Conservation (phyloP, 2,329 filamentous ascomycete genomes). For the Xenoacremonium recifei region DNA sequence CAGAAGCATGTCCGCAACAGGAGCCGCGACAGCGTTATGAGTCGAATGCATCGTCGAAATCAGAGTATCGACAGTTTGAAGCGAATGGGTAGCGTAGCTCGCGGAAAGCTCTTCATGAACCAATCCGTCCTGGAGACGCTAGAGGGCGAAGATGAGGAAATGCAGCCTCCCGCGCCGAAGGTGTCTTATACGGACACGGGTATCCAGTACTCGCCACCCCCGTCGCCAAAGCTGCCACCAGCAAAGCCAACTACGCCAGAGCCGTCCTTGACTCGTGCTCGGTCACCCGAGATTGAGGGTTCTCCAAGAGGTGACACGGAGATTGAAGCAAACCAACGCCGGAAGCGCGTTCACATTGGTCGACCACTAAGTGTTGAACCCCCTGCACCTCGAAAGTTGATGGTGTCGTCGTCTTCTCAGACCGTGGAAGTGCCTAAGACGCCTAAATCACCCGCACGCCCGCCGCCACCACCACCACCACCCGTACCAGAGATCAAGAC, state of each 20-base stretch:
- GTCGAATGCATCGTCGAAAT: slow-evolving; percentile 51
- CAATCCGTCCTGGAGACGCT: slow-evolving; percentile 54
- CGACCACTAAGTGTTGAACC: slow-evolving; percentile 51
- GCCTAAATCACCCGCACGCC: slow-evolving; percentile 51
- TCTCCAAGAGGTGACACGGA: slow-evolving; percentile 50
- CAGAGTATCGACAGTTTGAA: slow-evolving; percentile 58
- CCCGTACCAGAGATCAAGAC: slow-evolving; percentile 36
- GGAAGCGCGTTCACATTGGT: slow-evolving; percentile 62
- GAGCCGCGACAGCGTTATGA: slow-evolving; percentile 56
- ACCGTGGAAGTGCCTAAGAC: slow-evolving; percentile 60
- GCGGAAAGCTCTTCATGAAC: slow-evolving; percentile 53
- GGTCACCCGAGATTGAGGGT: slow-evolving; percentile 41
- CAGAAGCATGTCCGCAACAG: slow-evolving; percentile 50
- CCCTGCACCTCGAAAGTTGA: slow-evolving; percentile 38
- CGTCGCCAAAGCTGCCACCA: slow-evolving; percentile 60
- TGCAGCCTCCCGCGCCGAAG: slow-evolving; percentile 33
- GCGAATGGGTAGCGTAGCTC: slow-evolving; percentile 53
- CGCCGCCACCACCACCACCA: slow-evolving; percentile 40
- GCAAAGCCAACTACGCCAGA: slow-evolving; percentile 43
- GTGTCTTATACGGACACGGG: slow-evolving; percentile 69
- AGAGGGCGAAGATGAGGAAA: slow-evolving; percentile 53
- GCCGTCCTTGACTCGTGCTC: slow-evolving; percentile 35
- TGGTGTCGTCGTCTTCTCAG: slow-evolving; percentile 66
- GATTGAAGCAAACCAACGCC: slow-evolving; percentile 71
- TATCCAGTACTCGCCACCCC: slow-evolving; percentile 80